Evolutionary conservation across 2,329 filamentous ascomycete species (phyloP).

Genomic region (Alternaria alternata): DNA sequence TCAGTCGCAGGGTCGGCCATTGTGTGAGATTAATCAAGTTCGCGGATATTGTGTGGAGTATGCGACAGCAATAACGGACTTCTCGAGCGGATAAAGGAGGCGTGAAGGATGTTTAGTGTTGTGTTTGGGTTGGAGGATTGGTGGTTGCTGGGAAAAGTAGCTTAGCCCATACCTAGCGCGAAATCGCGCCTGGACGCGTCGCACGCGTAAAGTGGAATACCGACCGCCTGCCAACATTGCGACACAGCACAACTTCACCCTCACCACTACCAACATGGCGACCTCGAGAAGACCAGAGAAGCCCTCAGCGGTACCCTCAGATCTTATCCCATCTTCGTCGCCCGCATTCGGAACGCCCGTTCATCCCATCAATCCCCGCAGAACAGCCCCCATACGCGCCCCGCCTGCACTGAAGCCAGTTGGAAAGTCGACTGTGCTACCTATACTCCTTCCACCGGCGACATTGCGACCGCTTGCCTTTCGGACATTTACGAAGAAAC

Average conservation of each 20-base stretch:
- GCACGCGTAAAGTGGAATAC: slow-evolving; percentile 31
- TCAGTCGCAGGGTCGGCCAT: slow-evolving; percentile 39
- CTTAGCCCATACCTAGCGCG: slow-evolving; percentile 8
- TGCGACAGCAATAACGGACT: slow-evolving; percentile 12
- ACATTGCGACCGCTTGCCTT: slow-evolving; percentile 91
- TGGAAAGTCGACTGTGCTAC: slow-evolving; percentile 71
- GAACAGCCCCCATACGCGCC: slow-evolving; percentile 52
- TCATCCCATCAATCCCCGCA: slow-evolving; percentile 73
- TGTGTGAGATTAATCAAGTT: not conserved
- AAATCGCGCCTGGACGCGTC: slow-evolving; percentile 27
- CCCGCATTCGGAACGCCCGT: slow-evolving; percentile 88
- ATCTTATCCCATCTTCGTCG: slow-evolving; percentile 83
- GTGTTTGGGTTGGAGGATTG: slow-evolving; percentile 1
- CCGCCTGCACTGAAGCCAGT: slow-evolving; percentile 62
- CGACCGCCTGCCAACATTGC: slow-evolving; percentile 4
- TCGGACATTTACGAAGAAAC: slow-evolving; percentile 95
- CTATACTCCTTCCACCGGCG: slow-evolving; percentile 86
- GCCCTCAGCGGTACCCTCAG: slow-evolving; percentile 47
- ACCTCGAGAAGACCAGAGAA: slow-evolving; percentile 42
- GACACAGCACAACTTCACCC: slow-evolving; percentile 6
- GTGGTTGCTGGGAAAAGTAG: slow-evolving; percentile 17
- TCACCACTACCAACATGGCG: slow-evolving; percentile 30
- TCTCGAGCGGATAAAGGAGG: not conserved
- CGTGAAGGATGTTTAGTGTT: slow-evolving; percentile 2
- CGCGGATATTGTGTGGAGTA: not conserved